phyloP scores from a whole-genome alignment of 306 rosid species.

The Cucumis hystrix region DNA sequence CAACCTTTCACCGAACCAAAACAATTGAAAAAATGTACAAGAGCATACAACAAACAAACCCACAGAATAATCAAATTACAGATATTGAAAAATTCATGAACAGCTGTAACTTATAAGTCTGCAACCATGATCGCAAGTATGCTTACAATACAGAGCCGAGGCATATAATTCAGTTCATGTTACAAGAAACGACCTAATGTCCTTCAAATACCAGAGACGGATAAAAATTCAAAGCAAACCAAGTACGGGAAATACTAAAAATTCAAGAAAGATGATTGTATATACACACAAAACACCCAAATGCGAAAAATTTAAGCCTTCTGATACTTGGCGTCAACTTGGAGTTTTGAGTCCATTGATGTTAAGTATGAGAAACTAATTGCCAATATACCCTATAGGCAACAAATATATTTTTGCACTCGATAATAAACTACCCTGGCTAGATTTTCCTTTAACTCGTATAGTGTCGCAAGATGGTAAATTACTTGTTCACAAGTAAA shows the following conservation, averaged over 20 bases:
- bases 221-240: not conserved
- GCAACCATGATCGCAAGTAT: not conserved
- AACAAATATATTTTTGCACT: not conserved
- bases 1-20: not conserved
- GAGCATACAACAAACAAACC: not conserved
- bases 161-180: not conserved
- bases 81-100: not conserved
- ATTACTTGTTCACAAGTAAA: not conserved
- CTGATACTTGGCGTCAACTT: not conserved
- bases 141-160: not conserved
- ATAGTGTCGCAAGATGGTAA: too few relatives aligned
- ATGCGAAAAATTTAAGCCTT: not conserved
- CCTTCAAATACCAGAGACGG: not conserved
- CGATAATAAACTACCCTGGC: not conserved
- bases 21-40: not conserved
- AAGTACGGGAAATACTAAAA: not conserved
- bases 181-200: too few relatives aligned
- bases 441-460: not conserved
- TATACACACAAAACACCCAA: not conserved
- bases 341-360: not conserved
- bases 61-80: not conserved
- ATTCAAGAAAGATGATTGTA: not conserved
- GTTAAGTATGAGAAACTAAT: not conserved
- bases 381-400: not conserved
- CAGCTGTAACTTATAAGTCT: not conserved